Percentiles rank a stretch among this genome's conserved stretches.
Conservation (phyloP, 179 eudicot species). For the Kewa caespitosa region DNA sequence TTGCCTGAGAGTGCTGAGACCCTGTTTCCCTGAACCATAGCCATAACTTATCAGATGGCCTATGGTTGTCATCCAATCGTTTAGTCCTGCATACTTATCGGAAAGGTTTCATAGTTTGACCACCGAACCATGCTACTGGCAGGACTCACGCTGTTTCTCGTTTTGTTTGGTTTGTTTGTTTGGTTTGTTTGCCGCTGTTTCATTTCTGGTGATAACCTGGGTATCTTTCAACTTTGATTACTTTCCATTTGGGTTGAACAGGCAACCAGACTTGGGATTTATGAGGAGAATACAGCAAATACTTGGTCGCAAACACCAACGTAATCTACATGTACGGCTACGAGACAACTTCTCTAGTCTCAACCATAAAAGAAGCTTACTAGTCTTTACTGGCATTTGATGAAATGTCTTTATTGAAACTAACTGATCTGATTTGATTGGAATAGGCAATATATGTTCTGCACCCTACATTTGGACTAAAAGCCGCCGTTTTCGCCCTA, state of each 20-base stretch:
- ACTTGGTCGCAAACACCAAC: slow-evolving; percentile 92
- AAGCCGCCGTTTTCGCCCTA: slow-evolving; percentile 70
- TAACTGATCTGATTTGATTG: slow-evolving; percentile 23
- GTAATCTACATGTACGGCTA: slow-evolving; percentile 78
- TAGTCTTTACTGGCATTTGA: neutral
- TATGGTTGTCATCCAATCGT: too few species aligned
- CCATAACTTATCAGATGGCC: too few species aligned
- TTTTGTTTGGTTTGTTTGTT: neutral
- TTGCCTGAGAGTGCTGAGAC: too few species aligned
- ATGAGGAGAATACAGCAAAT: slow-evolving; percentile 91
- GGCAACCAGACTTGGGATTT: slow-evolving; percentile 96
- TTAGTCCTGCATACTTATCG: too few species aligned
- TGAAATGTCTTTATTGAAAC: neutral
- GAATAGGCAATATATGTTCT: slow-evolving; percentile 84
- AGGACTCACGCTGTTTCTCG: neutral
- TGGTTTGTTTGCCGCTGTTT: too few species aligned
- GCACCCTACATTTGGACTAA: slow-evolving; percentile 88
- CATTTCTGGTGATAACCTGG: too few species aligned
- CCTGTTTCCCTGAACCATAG: too few species aligned
- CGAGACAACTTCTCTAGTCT: slow-evolving; percentile 4
- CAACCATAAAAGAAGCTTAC: neutral
- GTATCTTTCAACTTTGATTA: neutral
- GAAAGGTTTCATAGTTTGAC: too few species aligned
- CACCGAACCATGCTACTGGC: neutral
- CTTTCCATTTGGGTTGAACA: slow-evolving; percentile 29